Conservation (phyloP, 2,329 filamentous ascomycete species). For the Cephalotrichum gorgonifer region DNA sequence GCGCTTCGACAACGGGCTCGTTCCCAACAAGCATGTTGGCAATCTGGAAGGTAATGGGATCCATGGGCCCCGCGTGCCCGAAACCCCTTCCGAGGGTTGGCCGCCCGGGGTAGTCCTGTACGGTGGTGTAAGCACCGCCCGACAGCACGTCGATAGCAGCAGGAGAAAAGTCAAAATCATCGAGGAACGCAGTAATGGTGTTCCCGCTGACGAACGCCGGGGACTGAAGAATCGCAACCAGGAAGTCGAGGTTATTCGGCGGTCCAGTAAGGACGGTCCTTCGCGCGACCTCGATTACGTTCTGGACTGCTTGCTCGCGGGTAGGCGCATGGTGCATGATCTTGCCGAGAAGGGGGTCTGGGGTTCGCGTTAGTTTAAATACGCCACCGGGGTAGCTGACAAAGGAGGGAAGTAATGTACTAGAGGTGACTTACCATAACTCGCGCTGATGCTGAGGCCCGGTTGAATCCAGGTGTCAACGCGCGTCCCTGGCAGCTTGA, state of each 20-base stretch:
- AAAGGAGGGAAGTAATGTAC: too few relatives aligned
- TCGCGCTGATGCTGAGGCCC: neutral
- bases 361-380: too few relatives aligned
- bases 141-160: conserved; percentile 44
- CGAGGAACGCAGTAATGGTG: conserved; percentile 47
- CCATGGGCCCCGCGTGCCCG: conserved; percentile 51
- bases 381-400: too few relatives aligned
- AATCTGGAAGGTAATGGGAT: conserved; percentile 42
- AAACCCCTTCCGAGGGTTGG: conserved; percentile 46
- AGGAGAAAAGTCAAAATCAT: neutral
- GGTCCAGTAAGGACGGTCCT: conserved; percentile 27
- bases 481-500: neutral
- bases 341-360: conserved; percentile 45
- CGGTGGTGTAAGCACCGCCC: conserved; percentile 44
- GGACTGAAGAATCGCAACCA: conserved; percentile 36
- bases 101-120: conserved; percentile 50
- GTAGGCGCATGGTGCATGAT: conserved; percentile 38
- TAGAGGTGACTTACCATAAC: neutral
- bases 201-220: conserved; percentile 33
- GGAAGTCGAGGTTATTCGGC: conserved; percentile 45
- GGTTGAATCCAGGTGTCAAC: neutral
- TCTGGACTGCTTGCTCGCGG: conserved; percentile 10
- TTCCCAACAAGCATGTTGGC: conserved; percentile 53
- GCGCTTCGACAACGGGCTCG: conserved; percentile 32
- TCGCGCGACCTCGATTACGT: conserved; percentile 18